phyloP scores from a whole-genome alignment of 345 rosid species.

The Eucalyptus viminalis region DNA sequence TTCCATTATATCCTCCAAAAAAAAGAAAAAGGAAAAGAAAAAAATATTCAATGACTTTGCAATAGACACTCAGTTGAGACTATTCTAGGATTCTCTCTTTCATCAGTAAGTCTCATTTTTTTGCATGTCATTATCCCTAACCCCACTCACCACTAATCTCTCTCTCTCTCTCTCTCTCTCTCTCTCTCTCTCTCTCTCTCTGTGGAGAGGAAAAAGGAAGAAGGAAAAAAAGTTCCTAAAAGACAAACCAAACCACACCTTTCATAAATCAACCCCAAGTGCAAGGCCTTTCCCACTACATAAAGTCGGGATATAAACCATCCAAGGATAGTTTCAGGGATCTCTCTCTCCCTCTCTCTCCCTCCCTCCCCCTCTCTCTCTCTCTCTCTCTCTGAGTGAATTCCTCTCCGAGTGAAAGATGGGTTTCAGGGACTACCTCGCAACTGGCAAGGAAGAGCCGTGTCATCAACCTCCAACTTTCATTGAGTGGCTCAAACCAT shows the following conservation, averaged over 20 bases:
- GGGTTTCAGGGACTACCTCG: slow-evolving; percentile 34
- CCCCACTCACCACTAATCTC: slow-evolving; percentile 55
- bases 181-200: slow-evolving; percentile 1
- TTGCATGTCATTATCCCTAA: slow-evolving; percentile 44
- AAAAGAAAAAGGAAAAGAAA: background rate
- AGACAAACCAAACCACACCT: slow-evolving; percentile 34
- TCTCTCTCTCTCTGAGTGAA: background rate
- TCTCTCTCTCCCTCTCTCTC: background rate
- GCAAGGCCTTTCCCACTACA: slow-evolving; percentile 21
- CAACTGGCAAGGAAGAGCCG: slow-evolving; percentile 8
- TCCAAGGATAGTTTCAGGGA: background rate
- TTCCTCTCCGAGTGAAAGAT: slow-evolving; percentile 2
- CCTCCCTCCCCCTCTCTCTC: background rate
- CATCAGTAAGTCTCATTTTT: slow-evolving; percentile 3
- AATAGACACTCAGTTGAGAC: background rate
- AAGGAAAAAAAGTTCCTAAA: slow-evolving; percentile 10
- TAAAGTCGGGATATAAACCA: slow-evolving; percentile 24
- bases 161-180: slow-evolving; percentile 2
- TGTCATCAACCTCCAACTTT: slow-evolving; percentile 37
- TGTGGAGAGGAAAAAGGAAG: slow-evolving; percentile 5
- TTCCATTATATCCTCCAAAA: background rate
- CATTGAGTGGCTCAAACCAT: slow-evolving; percentile 84
- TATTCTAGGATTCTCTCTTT: slow-evolving; percentile 54
- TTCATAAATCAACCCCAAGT: slow-evolving; percentile 23
- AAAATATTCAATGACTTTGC: background rate